Base-by-base conservation (phyloP, 2,329 filamentous ascomycete species). In the Alternaria postmessia region DNA sequence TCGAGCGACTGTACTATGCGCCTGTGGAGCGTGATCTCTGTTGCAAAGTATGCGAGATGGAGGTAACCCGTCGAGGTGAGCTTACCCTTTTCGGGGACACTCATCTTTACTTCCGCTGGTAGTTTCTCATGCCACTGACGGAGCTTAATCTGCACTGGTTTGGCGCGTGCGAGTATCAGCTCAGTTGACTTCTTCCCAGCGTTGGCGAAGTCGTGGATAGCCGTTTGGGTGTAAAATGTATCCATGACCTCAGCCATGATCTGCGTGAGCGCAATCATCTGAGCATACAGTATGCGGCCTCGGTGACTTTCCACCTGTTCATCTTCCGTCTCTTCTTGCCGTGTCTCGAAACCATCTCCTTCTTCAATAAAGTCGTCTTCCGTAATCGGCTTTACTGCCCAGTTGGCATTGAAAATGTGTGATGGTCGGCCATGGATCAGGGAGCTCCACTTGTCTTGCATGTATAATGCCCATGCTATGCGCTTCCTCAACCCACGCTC, bases 371-470 rank as follows among this genome's bases (percentile, higher is more conserved):
- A 93, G 75, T 94, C 91, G 58, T 88, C 87, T 46, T 83, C 78
- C 5, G 81, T 84, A n/a, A 92, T 84, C 7, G 83, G 75, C 59
- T 85, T 84, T 6, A 96, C 92, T 2, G 89, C 92, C 93, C 93
- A 96, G 76, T 96, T 88, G 20, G 84, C 81, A 18, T 83, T 78
- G 64, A 87, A 86, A 57, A 89, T 88, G 67, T 96, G 93, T 5
- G 92, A 95, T 1, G 93, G 93, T 11, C 93, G 89, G 9, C 93
- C 93, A 72, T 96, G 91, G 24, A 95, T 89, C 20, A 96, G 83
- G 2, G 93, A 89, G 16, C 91, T 92, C 93, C 93, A 96, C 77
- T 92, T 96, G 79, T 97, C 94, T 79, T 97, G 93, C 90, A 96
- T 94, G 76, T 95, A 96, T 51, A 96, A 79, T 2, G 92, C 93